Evolutionary conservation across 2,329 filamentous ascomycete species (phyloP).

Genomic region (Aaosphaeria arxii): DNA sequence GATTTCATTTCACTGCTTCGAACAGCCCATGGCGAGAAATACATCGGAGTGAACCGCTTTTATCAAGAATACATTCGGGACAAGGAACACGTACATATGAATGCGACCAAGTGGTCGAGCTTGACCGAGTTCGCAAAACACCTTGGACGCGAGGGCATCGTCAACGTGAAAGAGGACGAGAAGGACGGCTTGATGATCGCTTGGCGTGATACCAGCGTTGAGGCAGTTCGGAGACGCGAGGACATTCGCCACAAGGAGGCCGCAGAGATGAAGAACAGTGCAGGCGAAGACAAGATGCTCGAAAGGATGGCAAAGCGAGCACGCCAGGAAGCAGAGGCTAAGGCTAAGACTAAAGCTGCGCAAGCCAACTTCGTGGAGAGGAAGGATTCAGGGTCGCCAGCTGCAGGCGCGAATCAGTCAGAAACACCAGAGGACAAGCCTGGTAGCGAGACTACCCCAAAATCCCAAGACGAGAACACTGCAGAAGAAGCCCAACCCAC

Average conservation of each 20-base stretch:
- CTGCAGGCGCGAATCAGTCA: slow-evolving; percentile 35
- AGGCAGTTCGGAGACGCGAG: slow-evolving; percentile 76
- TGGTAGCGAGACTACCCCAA: slow-evolving; percentile 53
- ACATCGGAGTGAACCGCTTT: slow-evolving; percentile 84
- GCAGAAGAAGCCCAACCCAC: slow-evolving; percentile 39
- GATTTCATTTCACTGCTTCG: slow-evolving; percentile 76
- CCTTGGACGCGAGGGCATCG: slow-evolving; percentile 81
- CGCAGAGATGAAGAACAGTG: slow-evolving; percentile 87
- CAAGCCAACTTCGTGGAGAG: slow-evolving; percentile 45
- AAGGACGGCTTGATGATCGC: slow-evolving; percentile 81
- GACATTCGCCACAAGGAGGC: slow-evolving; percentile 79
- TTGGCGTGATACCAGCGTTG: slow-evolving; percentile 90
- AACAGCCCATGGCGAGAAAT: slow-evolving; percentile 87
- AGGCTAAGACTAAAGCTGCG: slow-evolving; percentile 25
- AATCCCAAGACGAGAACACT: slow-evolving; percentile 66
- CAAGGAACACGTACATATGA: slow-evolving; percentile 79
- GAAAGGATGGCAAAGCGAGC: slow-evolving; percentile 80
- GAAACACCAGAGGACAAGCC: slow-evolving; percentile 43
- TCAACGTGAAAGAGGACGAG: slow-evolving; percentile 78
- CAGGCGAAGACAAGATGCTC: slow-evolving; percentile 79
- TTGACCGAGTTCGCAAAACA: slow-evolving; percentile 88
- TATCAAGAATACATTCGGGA: slow-evolving; percentile 89
- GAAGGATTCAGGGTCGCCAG: slow-evolving; percentile 40
- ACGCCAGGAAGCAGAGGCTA: slow-evolving; percentile 51
- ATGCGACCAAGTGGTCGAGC: slow-evolving; percentile 82